Base-by-base conservation (phyloP, 345 rosid species). In the Ceriops decandra region DNA sequence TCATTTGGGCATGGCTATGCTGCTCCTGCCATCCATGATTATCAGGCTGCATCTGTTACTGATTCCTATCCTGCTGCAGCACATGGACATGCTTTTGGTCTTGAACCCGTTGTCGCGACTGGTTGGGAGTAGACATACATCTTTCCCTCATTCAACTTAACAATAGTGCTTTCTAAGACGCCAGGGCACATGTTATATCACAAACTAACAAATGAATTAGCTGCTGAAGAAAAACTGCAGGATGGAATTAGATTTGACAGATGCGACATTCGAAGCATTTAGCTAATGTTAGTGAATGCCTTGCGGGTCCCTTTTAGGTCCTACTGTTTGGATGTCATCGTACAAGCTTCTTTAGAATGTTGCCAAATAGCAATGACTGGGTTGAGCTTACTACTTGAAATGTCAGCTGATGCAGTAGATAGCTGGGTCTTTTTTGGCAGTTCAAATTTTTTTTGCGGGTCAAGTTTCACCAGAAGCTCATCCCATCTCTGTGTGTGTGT, bases 71-170 rank as follows among this genome's bases (percentile, higher is more conserved):
- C 54, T 10, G 63, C 33, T 5, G 68, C 32, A 22, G 49, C 68
- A 10, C 33, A 26, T 42, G 68, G 68, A 2, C 26, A 64, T 10
- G 68, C 52, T 16, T 49, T 4, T 5, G 52, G 70, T 35, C 52
- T 78, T 20, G 79, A 49, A n/a, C 54, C 79, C 0, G 42, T 82
- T 4, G 42, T 66, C 26, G 81, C 82, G 2, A 66, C 63, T 8
- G 83, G 82, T 21, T 86, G 87, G 87, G 86, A 82, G 51, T 81
- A 81, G 72, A 57, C 19, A 20, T 51, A 22, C 16, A 38, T 17
- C 6, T 19, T 20, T 21, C 2, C 17, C 16, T 4, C 15, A 0
- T 52, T 38, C 22, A 28, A 20, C 35, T 1, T 10, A 26, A 24
- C 6, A 24, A 56, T 56, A 56, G 24, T 56, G 2, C 22, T 56